phyloP scores from a whole-genome alignment of 2,329 filamentous ascomycete genomes.

The Penicillium oxalicum region DNA sequence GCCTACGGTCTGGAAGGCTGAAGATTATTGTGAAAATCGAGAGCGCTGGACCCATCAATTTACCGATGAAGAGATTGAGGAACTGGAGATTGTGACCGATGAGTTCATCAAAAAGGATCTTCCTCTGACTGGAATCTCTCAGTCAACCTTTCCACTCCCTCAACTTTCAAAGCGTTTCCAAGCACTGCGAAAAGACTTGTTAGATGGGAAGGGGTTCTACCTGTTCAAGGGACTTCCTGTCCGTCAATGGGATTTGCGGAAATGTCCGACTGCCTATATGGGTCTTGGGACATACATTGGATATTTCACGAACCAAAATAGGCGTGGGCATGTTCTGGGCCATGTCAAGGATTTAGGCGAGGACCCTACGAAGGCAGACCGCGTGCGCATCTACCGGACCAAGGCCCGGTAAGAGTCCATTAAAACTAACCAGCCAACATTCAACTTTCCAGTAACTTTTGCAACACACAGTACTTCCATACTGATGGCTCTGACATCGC shows the following conservation, averaged over 20 bases:
- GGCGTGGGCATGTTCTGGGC: constrained; percentile 72
- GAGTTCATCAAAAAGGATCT: constrained; percentile 57
- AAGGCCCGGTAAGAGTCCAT: constrained; percentile 53
- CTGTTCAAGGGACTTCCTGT: constrained; percentile 79
- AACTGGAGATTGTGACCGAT: constrained; percentile 61
- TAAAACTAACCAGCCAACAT: too few species aligned
- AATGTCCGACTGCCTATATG: constrained; percentile 79
- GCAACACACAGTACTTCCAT: constrained; percentile 66
- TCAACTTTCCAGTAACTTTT: constrained; percentile 3
- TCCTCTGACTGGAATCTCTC: constrained; percentile 63
- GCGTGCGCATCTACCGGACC: constrained; percentile 80
- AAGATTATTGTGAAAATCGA: constrained; percentile 55
- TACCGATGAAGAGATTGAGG: constrained; percentile 56
- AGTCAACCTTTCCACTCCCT: constrained; percentile 56
- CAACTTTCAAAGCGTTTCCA: constrained; percentile 49
- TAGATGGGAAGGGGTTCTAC: constrained; percentile 80
- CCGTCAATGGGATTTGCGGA: constrained; percentile 63
- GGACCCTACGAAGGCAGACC: constrained; percentile 70
- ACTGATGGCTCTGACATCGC: constrained; percentile 75
- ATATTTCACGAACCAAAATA: constrained; percentile 79
- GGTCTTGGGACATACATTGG: constrained; percentile 75
- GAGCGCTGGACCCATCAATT: constrained; percentile 67
- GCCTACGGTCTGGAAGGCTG: constrained; percentile 62
- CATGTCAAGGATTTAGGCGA: constrained; percentile 83
- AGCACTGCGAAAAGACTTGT: constrained; percentile 55